A percentile compares a stretch with the other conserved stretches of the same genome.
These are phyloP conservation scores for Anaeramoeba flamelloides DNA, from an alignment of 78 protist species.

Conservation along the genomic window DNA sequence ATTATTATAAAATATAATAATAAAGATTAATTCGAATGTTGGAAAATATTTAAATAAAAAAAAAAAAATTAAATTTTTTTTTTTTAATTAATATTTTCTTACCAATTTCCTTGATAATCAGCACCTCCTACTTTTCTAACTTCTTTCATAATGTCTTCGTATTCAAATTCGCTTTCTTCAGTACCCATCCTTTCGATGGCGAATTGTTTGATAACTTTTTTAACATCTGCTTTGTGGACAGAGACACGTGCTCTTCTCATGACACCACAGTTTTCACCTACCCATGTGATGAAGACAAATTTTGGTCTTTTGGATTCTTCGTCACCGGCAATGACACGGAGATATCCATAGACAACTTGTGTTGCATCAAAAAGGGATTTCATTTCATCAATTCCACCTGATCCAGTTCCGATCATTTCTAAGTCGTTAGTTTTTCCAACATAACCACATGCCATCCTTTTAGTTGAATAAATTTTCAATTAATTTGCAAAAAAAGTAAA, in stretches of 20 bases:
- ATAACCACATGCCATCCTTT: neutral
- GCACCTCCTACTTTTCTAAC: slow-evolving; percentile 26
- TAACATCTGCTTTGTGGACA: slow-evolving; percentile 3
- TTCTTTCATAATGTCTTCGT: neutral
- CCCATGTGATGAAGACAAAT: slow-evolving; percentile 15
- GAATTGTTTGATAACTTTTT: neutral
- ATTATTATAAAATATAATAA: too few relatives aligned
- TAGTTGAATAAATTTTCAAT: neutral
- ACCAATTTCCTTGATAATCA: too few relatives aligned
- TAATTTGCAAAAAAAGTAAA: neutral
- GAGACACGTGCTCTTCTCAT: slow-evolving; percentile 3
- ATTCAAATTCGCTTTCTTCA: neutral
- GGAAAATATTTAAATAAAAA: too few relatives aligned
- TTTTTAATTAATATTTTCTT: too few relatives aligned
- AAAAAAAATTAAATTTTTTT: too few relatives aligned
- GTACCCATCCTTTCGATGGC: slow-evolving; percentile 2
- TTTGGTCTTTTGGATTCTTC: slow-evolving; percentile 13
- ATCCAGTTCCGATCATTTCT: neutral
- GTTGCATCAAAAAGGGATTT: neutral
- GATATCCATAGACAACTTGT: slow-evolving; percentile 13
- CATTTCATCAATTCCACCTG: neutral
- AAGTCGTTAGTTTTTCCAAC: neutral
- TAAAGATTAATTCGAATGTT: too few relatives aligned
- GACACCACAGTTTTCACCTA: slow-evolving; percentile 15
- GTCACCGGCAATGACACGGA: slow-evolving; percentile 20